phyloP scores from a whole-genome alignment of 2,329 filamentous ascomycete species.

The Coniochaeta prunicola region DNA sequence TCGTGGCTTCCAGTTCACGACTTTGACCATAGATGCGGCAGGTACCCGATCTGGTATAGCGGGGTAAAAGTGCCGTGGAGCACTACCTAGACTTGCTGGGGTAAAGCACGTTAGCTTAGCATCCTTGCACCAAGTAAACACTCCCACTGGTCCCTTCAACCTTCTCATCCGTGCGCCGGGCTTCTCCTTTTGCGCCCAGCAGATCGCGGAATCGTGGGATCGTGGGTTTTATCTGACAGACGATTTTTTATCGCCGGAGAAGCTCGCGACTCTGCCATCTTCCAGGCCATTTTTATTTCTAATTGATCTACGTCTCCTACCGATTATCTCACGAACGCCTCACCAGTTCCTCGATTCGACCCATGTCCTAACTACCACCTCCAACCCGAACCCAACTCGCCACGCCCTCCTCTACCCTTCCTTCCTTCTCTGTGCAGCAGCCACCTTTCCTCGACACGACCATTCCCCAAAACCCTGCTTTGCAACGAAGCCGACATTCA shows the following conservation, averaged over 20 bases:
- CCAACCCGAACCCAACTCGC: neutral
- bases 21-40: neutral
- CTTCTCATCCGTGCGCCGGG: neutral
- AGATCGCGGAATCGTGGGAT: too few relatives aligned
- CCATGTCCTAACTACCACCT: neutral
- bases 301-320: neutral
- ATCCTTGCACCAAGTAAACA: neutral
- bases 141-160: neutral
- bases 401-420: neutral
- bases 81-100: neutral
- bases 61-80: neutral
- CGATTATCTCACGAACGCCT: neutral
- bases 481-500: too few relatives aligned
- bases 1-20: neutral
- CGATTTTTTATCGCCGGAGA: neutral
- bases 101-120: neutral
- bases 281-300: neutral
- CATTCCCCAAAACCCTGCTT: too few relatives aligned
- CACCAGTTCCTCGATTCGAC: neutral
- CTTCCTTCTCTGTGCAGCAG: neutral
- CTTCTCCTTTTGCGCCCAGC: neutral
- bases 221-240: neutral
- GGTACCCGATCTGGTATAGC: neutral
- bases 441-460: neutral
- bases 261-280: neutral